These are phyloP conservation scores for Globisporangium radiosum DNA, from an alignment of 352 stramenopile species.

Conservation along the genomic window DNA sequence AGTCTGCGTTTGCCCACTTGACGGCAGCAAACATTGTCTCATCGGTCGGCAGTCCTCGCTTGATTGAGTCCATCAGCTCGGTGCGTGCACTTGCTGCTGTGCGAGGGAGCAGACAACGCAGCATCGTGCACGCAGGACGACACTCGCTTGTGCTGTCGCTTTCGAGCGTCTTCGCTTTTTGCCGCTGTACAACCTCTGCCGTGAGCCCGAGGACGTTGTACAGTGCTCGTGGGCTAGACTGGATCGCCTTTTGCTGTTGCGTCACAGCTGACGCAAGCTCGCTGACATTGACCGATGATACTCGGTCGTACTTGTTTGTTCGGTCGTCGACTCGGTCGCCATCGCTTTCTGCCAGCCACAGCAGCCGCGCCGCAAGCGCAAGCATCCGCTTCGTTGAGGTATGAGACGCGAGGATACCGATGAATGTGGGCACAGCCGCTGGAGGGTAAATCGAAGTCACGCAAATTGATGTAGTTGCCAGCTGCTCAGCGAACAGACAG, in stretches of 20 bases:
- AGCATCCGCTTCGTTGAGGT: not conserved
- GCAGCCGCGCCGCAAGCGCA: not conserved
- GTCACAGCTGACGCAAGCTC: not conserved
- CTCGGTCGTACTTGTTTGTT: not conserved
- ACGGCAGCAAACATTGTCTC: no score
- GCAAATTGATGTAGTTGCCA: not conserved
- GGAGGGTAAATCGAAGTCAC: not conserved
- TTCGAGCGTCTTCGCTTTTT: not conserved
- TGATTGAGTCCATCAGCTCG: no score
- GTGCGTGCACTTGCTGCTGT: no score
- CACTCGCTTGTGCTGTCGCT: not conserved
- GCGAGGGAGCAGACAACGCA: no score
- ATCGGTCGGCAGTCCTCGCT: no score
- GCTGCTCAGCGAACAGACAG: conserved; percentile 10
- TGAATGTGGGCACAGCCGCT: not conserved
- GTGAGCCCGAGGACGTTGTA: conserved; percentile 3
- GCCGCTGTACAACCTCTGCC: not conserved
- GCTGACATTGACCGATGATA: not conserved
- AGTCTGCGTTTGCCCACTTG: not conserved
- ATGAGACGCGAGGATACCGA: not conserved
- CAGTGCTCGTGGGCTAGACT: not conserved
- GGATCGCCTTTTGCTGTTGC: not conserved
- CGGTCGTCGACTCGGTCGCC: no score
- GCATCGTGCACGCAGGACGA: not conserved
- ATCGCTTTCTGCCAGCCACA: conserved; percentile 8